Conservation (phyloP, 768 basidiomycete species). For the Filobasidium floriforme region DNA sequence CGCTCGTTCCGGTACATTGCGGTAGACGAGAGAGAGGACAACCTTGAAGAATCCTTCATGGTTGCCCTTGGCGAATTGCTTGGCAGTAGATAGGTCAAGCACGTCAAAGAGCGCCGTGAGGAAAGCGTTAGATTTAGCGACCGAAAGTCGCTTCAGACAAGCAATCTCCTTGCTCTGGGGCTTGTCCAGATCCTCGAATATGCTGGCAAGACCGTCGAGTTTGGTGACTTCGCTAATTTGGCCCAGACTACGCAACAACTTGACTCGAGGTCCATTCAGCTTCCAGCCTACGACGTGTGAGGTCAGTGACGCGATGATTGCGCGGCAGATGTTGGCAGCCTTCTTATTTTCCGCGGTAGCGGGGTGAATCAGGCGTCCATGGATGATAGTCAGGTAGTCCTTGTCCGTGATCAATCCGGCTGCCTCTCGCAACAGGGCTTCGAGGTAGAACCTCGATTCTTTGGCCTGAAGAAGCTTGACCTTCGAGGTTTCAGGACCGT, state of each 20-base stretch:
- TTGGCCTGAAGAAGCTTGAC: constrained; percentile 22
- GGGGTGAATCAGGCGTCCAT: constrained; percentile 53
- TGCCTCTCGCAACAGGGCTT: constrained; percentile 45
- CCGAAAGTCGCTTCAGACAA: constrained; percentile 1
- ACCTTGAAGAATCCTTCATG: constrained; percentile 4
- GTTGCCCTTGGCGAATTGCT: constrained; percentile 5
- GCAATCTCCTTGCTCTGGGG: not conserved
- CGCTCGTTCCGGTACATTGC: not conserved
- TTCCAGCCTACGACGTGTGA: constrained; percentile 66
- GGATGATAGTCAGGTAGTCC: constrained; percentile 55
- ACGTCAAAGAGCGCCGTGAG: not conserved
- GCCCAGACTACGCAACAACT: constrained; percentile 52
- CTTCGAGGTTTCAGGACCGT: constrained; percentile 30
- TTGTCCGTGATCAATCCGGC: constrained; percentile 43
- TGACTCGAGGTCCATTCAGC: constrained; percentile 50
- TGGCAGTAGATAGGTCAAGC: not conserved
- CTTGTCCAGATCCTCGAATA: constrained; percentile 7
- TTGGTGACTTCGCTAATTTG: constrained; percentile 52
- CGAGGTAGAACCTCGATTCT: constrained; percentile 50
- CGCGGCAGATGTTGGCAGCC: constrained; percentile 52
- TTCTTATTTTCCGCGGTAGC: constrained; percentile 55
- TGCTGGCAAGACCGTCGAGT: constrained; percentile 43
- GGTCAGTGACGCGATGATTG: constrained; percentile 65
- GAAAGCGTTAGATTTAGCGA: not conserved
- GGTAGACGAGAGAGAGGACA: not conserved